Conservation (phyloP, 2,329 filamentous ascomycete species). For the Ophiostoma piceae region DNA sequence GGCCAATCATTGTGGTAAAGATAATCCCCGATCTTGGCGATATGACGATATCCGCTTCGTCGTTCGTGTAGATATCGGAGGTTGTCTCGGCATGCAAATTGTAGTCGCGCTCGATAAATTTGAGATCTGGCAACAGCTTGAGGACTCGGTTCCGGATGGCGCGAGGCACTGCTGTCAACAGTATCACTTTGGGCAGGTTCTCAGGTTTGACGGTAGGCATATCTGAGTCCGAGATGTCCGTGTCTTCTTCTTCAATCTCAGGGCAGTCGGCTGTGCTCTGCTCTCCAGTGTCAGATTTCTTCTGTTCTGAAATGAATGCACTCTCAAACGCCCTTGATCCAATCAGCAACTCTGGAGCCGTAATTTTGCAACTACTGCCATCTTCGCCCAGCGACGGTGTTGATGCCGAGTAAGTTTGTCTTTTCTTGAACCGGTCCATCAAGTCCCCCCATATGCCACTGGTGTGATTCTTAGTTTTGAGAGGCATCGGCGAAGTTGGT, state of each 20-base stretch:
- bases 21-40: conserved; percentile 66
- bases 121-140: conserved; percentile 29
- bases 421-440: conserved; percentile 10
- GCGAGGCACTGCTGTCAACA: conserved; percentile 29
- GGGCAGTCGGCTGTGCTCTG: neutral
- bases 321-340: conserved; percentile 16
- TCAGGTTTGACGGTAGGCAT: neutral
- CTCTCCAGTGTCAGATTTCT: too few relatives aligned
- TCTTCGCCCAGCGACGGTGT: too few relatives aligned
- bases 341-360: conserved; percentile 13
- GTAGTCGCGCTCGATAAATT: conserved; percentile 33
- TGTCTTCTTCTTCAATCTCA: neutral
- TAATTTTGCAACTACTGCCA: neutral
- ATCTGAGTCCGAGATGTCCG: neutral
- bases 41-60: conserved; percentile 62
- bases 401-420: neutral
- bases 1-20: conserved; percentile 63
- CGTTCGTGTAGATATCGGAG: neutral
- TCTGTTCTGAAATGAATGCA: neutral
- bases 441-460: neutral
- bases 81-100: neutral
- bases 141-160: conserved; percentile 26
- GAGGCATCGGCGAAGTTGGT: neutral
- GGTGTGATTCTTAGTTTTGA: neutral
- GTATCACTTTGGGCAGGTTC: conserved; percentile 27